These are phyloP conservation scores for Candida montana DNA, from an alignment of 805 yeast genomes.

Conservation along the genomic window DNA sequence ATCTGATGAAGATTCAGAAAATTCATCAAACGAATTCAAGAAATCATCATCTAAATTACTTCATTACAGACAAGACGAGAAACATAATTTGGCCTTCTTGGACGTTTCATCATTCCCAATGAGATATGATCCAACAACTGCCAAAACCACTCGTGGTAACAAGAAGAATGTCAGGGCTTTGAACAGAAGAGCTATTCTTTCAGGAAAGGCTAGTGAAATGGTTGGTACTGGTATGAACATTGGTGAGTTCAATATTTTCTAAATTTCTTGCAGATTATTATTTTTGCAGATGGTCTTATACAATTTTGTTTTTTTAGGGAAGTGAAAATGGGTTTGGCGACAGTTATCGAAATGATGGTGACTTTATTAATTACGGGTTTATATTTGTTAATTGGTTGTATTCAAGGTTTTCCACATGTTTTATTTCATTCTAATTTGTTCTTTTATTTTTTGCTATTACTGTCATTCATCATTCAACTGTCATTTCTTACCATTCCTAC, in stretches of 20 bases:
- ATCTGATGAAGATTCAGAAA: constrained; percentile 12
- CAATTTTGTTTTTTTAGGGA: background rate
- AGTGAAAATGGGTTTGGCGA: too few relatives aligned
- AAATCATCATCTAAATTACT: constrained; percentile 13
- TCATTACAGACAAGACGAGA: constrained; percentile 26
- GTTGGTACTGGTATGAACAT: constrained; percentile 26
- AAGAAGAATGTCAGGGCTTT: constrained; percentile 18
- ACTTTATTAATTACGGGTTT: too few relatives aligned
- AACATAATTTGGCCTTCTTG: constrained; percentile 26
- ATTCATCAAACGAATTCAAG: background rate
- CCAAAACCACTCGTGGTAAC: constrained; percentile 2
- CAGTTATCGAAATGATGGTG: too few relatives aligned
- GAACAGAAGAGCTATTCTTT: constrained; percentile 25
- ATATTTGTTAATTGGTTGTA: too few relatives aligned
- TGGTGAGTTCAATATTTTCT: constrained; percentile 21
- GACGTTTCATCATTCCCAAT: constrained; percentile 26
- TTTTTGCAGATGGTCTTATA: too few relatives aligned
- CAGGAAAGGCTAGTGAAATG: constrained; percentile 27
- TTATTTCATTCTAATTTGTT: too few relatives aligned
- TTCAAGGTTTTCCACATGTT: too few relatives aligned
- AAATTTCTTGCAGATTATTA: background rate
- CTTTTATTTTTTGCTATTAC: too few relatives aligned
- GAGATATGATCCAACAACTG: constrained; percentile 20
- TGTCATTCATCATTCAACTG: too few relatives aligned
- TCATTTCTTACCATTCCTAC: too few relatives aligned